Evolutionary conservation across 2,329 filamentous ascomycete species (phyloP), one percentile per base, ranked within the genome.

Genomic region (Stachybotrys chartarum): DNA sequence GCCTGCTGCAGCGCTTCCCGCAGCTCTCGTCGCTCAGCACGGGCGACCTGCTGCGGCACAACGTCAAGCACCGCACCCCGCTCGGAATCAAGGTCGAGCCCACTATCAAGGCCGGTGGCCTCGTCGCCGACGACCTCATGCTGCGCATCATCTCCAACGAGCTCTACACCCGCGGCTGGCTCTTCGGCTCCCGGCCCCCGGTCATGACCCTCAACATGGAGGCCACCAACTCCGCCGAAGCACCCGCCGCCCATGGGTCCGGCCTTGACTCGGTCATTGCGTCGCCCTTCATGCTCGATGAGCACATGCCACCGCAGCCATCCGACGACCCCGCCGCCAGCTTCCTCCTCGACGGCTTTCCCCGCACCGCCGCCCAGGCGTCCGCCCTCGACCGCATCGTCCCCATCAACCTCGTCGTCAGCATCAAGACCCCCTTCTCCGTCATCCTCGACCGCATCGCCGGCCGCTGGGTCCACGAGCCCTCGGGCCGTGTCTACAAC

Each of bases 271-370:
- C 66, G 12, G 69, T 75, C 56, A 69, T 76, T 53, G 68, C 75
- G 17, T 65, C 71, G 5, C 68, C 72, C 39, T 71, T 71, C 30
- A 66, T 68, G 52, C 66, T 72, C 52, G 72, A 75, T 53, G 66
- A 62, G 59, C 70, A 61, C 63, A 62, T 17, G 24, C 72, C 66
- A 57, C 73, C 73, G 32, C 71, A 72, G 54, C 76, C 79, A 50
- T 84, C 86, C 51, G 81, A 94, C 47, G 81, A 87, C 59, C 88
- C 91, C 0, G 77, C 84, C 1, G 91, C 91, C 8, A 96, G 91
- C 1, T 97, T 97, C 71, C 88, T 99, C 60, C 87, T 99, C 54
- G 94, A 99, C 69, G 94, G 94, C 16, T 99, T 97, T 72, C 94
- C 94, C 2, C 88, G 94, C 61, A 99, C 90, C 7, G 88, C 89